These are phyloP conservation scores for Cryptococcus amylolentus DNA, from an alignment of 1,284 basidiomycete genomes.

Conservation along the genomic window DNA sequence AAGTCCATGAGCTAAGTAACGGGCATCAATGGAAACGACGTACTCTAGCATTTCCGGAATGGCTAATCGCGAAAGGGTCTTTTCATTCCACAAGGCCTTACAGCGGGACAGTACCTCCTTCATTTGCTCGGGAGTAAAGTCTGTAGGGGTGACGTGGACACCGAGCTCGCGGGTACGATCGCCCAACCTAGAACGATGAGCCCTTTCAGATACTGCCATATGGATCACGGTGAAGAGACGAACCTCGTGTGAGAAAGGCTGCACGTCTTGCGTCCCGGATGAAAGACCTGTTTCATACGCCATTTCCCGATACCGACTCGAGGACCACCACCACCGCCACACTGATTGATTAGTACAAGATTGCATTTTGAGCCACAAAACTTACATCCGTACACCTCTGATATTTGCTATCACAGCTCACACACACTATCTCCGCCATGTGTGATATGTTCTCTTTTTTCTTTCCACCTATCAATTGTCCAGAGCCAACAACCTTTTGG, in stretches of 20 bases:
- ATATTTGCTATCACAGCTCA: slow-evolving; percentile 42
- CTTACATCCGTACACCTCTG: slow-evolving; percentile 36
- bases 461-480: slow-evolving; percentile 32
- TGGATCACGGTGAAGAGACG: neutral
- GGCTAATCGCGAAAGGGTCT: slow-evolving; percentile 44
- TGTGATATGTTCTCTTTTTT: slow-evolving; percentile 24
- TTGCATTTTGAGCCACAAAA: neutral
- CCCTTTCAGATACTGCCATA: neutral
- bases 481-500: slow-evolving; percentile 40
- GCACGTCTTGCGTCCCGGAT: slow-evolving; percentile 50
- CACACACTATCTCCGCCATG: slow-evolving; percentile 42
- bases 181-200: slow-evolving; percentile 29
- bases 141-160: slow-evolving; percentile 44
- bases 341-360: slow-evolving; percentile 19
- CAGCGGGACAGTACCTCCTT: slow-evolving; percentile 45
- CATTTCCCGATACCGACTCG: slow-evolving; percentile 52
- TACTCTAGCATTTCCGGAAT: slow-evolving; percentile 50
- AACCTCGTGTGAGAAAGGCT: slow-evolving; percentile 46
- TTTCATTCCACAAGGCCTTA: slow-evolving; percentile 47
- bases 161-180: slow-evolving; percentile 45
- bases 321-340: slow-evolving; percentile 49
- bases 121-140: slow-evolving; percentile 43
- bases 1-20: neutral
- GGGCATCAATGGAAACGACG: slow-evolving; percentile 8
- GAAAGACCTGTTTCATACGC: slow-evolving; percentile 52